Conservation (phyloP, 768 basidiomycete species). For the Psilocybe cyanescens region DNA sequence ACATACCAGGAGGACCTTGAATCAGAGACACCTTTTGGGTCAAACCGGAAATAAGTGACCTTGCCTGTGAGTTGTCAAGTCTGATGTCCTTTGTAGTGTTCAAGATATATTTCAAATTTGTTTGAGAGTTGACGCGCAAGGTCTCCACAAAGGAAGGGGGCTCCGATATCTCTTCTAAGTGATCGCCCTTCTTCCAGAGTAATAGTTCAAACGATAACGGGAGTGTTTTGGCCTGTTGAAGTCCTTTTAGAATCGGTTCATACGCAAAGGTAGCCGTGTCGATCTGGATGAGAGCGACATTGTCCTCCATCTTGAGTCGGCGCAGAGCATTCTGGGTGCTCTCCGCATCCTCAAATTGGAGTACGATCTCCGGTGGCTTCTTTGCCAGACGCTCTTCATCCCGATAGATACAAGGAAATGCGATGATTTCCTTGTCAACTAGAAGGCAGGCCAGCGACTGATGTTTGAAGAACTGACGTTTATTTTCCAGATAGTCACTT, state of each 20-base stretch:
- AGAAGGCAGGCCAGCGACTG: constrained; percentile 59
- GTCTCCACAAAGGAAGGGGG: constrained; percentile 22
- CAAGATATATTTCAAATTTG: constrained; percentile 46
- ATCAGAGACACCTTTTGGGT: constrained; percentile 62
- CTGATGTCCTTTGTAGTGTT: constrained; percentile 39
- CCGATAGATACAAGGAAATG: constrained; percentile 56
- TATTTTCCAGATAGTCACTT: constrained; percentile 38
- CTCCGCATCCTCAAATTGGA: constrained; percentile 53
- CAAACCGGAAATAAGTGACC: constrained; percentile 53
- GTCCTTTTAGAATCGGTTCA: constrained; percentile 60
- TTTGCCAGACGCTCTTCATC: constrained; percentile 55
- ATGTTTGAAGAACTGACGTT: constrained; percentile 51
- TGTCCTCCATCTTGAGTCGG: constrained; percentile 36
- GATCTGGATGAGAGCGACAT: constrained; percentile 55
- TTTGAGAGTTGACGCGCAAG: constrained; percentile 34
- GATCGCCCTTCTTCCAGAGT: constrained; percentile 46
- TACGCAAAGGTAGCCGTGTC: constrained; percentile 67
- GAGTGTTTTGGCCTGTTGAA: constrained; percentile 49
- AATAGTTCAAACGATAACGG: constrained; percentile 56
- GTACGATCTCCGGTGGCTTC: constrained; percentile 51
- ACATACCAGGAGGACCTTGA: constrained; percentile 72
- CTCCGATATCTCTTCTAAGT: constrained; percentile 3
- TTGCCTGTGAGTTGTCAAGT: constrained; percentile 56
- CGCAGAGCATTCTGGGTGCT: constrained; percentile 42
- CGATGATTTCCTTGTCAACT: constrained; percentile 49